Evolutionary conservation across 192 early-diverging fungal genomes (phyloP).

Genomic region (Entomortierella parvispora): DNA sequence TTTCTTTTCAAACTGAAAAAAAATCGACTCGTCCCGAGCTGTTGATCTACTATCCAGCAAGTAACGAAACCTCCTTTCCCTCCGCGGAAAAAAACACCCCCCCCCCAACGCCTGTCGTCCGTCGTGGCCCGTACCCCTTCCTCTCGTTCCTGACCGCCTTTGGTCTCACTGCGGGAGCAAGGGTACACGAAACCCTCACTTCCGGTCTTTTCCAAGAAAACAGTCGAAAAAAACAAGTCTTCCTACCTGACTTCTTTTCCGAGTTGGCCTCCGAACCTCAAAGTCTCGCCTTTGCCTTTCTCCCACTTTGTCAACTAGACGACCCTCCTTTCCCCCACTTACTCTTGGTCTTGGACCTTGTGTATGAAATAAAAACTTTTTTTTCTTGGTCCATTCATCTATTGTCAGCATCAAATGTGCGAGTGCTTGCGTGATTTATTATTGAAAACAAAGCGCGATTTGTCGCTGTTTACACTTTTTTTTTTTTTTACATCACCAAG

Average conservation of each 20-base stretch:
- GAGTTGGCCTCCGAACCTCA: no score
- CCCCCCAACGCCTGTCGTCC: background rate
- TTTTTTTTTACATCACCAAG: slow-evolving; percentile 14
- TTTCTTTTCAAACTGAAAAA: slow-evolving; percentile 5
- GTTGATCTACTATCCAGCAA: slow-evolving; percentile 5
- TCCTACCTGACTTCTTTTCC: no score
- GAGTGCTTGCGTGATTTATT: no score
- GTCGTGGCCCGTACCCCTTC: background rate
- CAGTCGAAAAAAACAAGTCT: no score
- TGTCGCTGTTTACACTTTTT: background rate
- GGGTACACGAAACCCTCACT: no score
- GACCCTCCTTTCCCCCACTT: no score
- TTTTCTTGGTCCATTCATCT: background rate
- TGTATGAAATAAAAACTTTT: background rate
- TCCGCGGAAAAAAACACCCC: background rate
- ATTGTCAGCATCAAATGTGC: background rate
- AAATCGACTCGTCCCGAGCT: slow-evolving; percentile 20
- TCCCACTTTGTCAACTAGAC: no score
- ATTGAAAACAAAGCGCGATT: background rate
- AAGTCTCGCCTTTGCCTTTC: no score
- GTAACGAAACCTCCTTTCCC: slow-evolving; percentile 9
- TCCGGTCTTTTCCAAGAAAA: no score
- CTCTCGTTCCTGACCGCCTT: background rate
- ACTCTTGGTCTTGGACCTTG: no score
- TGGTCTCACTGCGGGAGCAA: background rate